Conservation (phyloP, 2,329 filamentous ascomycete genomes). For the Penicillium decumbens region DNA sequence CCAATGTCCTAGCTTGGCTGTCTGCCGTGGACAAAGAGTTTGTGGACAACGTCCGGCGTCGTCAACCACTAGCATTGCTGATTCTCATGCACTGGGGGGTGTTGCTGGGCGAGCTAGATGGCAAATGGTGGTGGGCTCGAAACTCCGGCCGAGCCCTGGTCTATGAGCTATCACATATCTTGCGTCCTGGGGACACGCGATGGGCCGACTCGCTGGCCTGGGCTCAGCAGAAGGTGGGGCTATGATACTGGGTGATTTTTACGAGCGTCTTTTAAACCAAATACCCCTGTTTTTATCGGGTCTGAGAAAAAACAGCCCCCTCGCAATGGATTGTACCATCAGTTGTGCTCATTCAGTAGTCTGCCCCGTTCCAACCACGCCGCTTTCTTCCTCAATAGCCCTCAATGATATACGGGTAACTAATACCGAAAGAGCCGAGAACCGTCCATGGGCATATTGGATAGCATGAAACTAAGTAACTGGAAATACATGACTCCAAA, state of each 20-base stretch:
- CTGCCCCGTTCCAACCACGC: no score
- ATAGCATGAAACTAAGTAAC: no score
- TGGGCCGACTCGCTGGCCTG: slow-evolving; percentile 30
- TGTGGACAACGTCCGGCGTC: slow-evolving; percentile 26
- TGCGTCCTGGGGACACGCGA: slow-evolving; percentile 19
- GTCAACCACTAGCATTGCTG: slow-evolving; percentile 30
- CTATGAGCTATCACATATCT: slow-evolving; percentile 23
- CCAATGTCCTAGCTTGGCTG: slow-evolving; percentile 34
- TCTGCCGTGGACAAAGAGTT: slow-evolving; percentile 33
- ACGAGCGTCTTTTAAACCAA: neutral
- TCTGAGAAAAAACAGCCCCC: neutral
- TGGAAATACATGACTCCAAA: neutral
- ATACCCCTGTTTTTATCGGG: neutral
- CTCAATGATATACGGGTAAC: no score
- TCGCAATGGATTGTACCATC: neutral
- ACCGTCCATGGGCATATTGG: no score
- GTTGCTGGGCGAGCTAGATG: slow-evolving; percentile 30
- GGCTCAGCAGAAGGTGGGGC: slow-evolving; percentile 28
- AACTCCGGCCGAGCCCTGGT: slow-evolving; percentile 31
- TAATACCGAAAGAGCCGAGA: no score
- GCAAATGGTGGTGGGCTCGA: slow-evolving; percentile 34
- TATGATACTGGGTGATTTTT: slow-evolving; percentile 13
- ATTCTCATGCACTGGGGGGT: slow-evolving; percentile 38
- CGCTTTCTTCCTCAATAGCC: no score
- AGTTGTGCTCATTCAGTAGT: neutral